Conservation (phyloP, 192 early-diverging fungal species). For the Podila horticola region DNA sequence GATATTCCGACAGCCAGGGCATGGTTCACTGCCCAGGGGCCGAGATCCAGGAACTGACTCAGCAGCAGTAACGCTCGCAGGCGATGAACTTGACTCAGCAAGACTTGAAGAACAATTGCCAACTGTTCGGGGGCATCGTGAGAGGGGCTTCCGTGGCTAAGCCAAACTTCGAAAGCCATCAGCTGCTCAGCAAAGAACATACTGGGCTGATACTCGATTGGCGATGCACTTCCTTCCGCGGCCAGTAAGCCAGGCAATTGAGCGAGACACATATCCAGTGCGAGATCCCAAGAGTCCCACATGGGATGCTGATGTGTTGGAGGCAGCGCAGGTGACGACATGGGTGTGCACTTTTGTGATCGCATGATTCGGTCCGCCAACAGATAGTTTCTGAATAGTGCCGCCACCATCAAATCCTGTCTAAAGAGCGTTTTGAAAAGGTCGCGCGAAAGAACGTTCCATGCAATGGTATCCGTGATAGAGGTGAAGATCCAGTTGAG, state of each 20-base stretch:
- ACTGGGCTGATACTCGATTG: slow-evolving; percentile 78
- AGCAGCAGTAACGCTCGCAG: slow-evolving; percentile 91
- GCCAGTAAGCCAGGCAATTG: slow-evolving; percentile 87
- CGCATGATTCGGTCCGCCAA: slow-evolving; percentile 97
- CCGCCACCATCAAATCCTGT: slow-evolving; percentile 94
- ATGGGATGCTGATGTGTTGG: slow-evolving; percentile 94
- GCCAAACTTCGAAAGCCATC: slow-evolving; percentile 97
- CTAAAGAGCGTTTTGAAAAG: slow-evolving; percentile 91
- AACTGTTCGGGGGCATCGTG: slow-evolving; percentile 90
- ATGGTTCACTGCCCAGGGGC: slow-evolving; percentile 93
- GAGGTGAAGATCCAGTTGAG: slow-evolving; percentile 99
- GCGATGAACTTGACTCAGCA: slow-evolving; percentile 94
- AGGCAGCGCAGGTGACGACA: slow-evolving; percentile 87
- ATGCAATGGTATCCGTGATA: slow-evolving; percentile 98
- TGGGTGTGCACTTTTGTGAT: slow-evolving; percentile 91
- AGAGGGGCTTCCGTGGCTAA: slow-evolving; percentile 83
- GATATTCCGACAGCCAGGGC: slow-evolving; percentile 96
- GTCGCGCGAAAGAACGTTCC: slow-evolving; percentile 91
- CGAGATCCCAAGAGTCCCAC: slow-evolving; percentile 96
- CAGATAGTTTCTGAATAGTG: slow-evolving; percentile 95
- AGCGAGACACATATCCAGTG: slow-evolving; percentile 91
- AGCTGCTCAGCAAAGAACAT: slow-evolving; percentile 97
- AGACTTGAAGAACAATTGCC: slow-evolving; percentile 95
- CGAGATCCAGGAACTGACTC: slow-evolving; percentile 91
- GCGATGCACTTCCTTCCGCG: slow-evolving; percentile 47